Base-by-base conservation (phyloP, 495 filamentous ascomycete genomes). In the Achaetomiella virescens region DNA sequence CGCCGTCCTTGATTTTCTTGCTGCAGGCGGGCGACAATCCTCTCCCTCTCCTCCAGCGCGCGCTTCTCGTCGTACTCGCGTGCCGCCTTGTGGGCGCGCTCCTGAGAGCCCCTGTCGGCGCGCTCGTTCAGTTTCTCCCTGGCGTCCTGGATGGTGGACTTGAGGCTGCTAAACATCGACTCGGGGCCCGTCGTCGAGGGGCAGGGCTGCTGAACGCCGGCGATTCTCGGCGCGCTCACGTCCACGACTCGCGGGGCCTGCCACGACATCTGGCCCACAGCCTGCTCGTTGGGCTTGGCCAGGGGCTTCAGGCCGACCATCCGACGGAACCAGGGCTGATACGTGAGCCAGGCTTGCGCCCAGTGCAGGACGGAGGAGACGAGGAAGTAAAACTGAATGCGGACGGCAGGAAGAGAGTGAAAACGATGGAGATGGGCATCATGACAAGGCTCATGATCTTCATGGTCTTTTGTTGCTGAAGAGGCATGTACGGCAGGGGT, bases 331-430 rank as follows among this genome's bases (percentile, higher is more conserved):
- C 59, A 63, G 2, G 71, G 60, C 35, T 68, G 67, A 46, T 80
- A 72, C 46, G 90, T 72, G 1, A 83, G 17, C n/a, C 67, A 61
- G 1, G 80, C 65, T 68, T 95, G 90, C 11, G 68, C 42, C 24
- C 81, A 59, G 15, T 82, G 79, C 27, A 88, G 69, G 0, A 78
- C 1, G 48, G 82, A 78, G 1, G 82, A 75, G 20, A 75, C 51
- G 41, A 79, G 63, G 72, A 98, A 91, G 69, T 85, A 88, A 41
- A 89, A 70, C 63, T 91, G 87, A 6, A 95, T 60, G 7, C 75
- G 80, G 12, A 82, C 82, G 0, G 92, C 87, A 65, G 75, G 62
- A 71, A 83, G 4, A 74, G 62, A 43, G 87, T 85, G 61, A 91
- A 79, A 9, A 76, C 10, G 25, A 88, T 73, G 21, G 82, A 79